Evolutionary conservation across 202 grass and related monocot species (phyloP), one percentile per base, ranked within the genome.

Genomic region (Schoenoplectus tabernaemontani): DNA sequence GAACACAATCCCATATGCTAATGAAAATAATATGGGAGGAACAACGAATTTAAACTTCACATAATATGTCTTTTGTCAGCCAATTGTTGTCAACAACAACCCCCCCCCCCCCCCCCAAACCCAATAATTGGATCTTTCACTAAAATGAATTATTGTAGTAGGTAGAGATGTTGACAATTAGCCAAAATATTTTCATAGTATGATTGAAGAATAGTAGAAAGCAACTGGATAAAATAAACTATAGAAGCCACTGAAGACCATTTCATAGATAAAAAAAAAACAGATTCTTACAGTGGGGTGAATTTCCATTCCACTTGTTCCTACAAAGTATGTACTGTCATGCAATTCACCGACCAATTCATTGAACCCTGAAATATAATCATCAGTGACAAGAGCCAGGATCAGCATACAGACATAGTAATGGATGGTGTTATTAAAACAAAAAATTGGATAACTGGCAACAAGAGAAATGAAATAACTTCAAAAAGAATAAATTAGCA

Each of bases 341-440:
- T 93, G 88, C 84, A 83, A 93, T 84, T 91, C 93, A 77, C 86
- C 84, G 50, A 78, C 76, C 37, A 85, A 82, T 37, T 79, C 88
- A 46, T 46, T 69, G 65, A 24, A 26, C 39, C 65, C 65, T 69
- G 26, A 41, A 46, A 39, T 69, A 39, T 46, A 42, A 69, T 44
- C 2, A 44, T 44, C n/a, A 44, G 12, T 46, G 9, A 24, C 46
- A 69, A 46, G 20, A 69, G 46, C 34, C 64, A 22, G 64, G 39
- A 46, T 46, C 7, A 44, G 39, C 39, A 37, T 64, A 64, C 30
- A 13, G 1, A 39, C 19, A 3, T 44, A 43, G 44, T 17, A 44
- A 12, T 32, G 7, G 34, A 65, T 19, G 7, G 62, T 39, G 59
- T 15, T 9, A 9, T 33, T 37, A 22, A 22, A 68, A 22, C 36